A percentile compares a stretch with the other conserved stretches of the same genome.
Conservation (phyloP, 495 filamentous ascomycete species). For the Xylaria grammica region DNA sequence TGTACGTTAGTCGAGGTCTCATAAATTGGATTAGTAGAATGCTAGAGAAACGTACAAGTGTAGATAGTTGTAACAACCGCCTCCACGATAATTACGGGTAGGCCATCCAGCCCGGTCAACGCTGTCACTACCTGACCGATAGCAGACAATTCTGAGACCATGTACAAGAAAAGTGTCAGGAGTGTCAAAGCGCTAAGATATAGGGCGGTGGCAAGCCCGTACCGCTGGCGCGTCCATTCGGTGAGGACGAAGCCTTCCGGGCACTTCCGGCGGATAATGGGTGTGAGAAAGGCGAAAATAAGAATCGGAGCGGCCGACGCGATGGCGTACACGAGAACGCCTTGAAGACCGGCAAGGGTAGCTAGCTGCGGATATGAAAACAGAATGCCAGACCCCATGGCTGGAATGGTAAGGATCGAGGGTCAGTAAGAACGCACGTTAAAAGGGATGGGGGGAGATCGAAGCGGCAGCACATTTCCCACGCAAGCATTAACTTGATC, state of each 20-base stretch:
- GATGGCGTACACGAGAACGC: conserved; percentile 72
- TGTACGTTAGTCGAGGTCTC: conserved; percentile 24
- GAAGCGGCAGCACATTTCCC: conserved; percentile 88
- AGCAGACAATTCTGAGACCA: conserved; percentile 78
- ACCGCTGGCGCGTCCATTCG: conserved; percentile 78
- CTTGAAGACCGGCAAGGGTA: conserved; percentile 77
- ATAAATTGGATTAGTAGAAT: not conserved
- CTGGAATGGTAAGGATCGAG: conserved; percentile 50
- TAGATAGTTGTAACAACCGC: conserved; percentile 76
- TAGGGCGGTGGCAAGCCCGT: conserved; percentile 65
- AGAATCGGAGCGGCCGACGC: conserved; percentile 69
- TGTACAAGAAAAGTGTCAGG: conserved; percentile 80
- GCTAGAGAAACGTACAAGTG: conserved; percentile 60
- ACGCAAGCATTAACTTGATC: conserved; percentile 97
- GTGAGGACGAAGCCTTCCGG: conserved; percentile 80
- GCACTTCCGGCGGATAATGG: conserved; percentile 73
- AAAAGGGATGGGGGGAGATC: conserved; percentile 39
- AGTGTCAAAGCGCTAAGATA: conserved; percentile 74
- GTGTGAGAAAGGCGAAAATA: conserved; percentile 70
- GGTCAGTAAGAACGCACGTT: conserved; percentile 31
- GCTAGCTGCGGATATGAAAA: conserved; percentile 81
- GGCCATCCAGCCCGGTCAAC: conserved; percentile 72
- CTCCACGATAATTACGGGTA: conserved; percentile 76
- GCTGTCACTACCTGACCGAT: conserved; percentile 72
- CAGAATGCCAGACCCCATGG: conserved; percentile 77